phyloP scores from a whole-genome alignment of 2,329 filamentous ascomycete species.

The Fusarium sp. region DNA sequence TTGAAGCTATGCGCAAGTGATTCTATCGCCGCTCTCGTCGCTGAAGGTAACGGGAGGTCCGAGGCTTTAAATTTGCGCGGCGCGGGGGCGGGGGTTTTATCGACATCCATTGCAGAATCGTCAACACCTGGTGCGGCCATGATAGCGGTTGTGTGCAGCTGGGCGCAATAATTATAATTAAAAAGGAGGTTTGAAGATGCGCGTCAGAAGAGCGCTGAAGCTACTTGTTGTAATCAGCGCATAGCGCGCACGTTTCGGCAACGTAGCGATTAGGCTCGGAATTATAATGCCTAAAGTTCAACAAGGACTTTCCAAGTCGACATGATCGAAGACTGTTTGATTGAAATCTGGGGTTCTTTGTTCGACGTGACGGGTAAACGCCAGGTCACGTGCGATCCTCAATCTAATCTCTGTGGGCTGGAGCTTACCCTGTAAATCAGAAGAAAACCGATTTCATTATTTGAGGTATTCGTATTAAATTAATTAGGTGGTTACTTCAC shows the following conservation, averaged over 20 bases:
- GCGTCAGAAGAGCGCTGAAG: conserved; percentile 25
- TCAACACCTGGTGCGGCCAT: conserved; percentile 42
- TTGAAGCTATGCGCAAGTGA: conserved; percentile 83
- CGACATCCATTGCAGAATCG: conserved; percentile 34
- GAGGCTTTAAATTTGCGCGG: conserved; percentile 74
- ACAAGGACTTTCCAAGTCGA: conserved; percentile 3
- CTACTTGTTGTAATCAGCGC: conserved; percentile 21
- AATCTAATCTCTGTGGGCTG: neutral
- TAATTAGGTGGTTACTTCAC: neutral
- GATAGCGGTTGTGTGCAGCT: conserved; percentile 2
- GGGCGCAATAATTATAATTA: conserved; percentile 7
- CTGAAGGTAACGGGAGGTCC: conserved; percentile 78
- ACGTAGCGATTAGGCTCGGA: neutral
- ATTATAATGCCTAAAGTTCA: neutral
- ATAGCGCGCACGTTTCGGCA: conserved; percentile 24
- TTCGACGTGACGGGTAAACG: conserved; percentile 40
- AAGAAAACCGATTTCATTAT: neutral
- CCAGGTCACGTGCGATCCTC: conserved; percentile 41
- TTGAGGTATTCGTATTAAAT: neutral
- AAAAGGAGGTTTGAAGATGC: conserved; percentile 21
- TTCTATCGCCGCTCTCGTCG: conserved; percentile 80
- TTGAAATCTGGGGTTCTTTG: conserved; percentile 12
- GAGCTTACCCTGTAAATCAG: conserved; percentile 22
- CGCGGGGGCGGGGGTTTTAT: conserved; percentile 26
- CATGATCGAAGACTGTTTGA: conserved; percentile 3